Evolutionary conservation across 441 rosid genomes (phyloP), one percentile per base, ranked within the genome.

Genomic region (Rhodomyrtus psidioides): DNA sequence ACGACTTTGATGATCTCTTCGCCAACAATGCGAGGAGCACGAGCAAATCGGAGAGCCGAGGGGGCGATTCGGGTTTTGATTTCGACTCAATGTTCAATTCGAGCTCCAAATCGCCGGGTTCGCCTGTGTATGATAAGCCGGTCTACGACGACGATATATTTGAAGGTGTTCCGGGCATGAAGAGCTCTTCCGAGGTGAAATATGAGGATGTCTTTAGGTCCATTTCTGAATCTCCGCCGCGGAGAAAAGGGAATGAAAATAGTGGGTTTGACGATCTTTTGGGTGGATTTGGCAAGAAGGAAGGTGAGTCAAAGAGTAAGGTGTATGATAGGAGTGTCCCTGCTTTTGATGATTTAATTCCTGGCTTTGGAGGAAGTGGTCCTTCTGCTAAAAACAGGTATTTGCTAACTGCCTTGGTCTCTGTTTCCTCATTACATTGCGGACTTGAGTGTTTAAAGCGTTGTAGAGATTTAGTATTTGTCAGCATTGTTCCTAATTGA

Each of bases 71-170:
- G 59, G 83, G 84, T 44, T 82, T 74, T 51, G 88, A 83, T 83
- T 83, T 83, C 60, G 86, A 86, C n/a, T 83, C 88, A 12, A 53
- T 83, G 82, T 83, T 74, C 83, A 19, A 16, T 27, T 49, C 86
- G 55, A 24, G 42, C 49, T 79, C 83, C 75, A 83, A 83, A 30
- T 54, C 88, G 27, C 85, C 88, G 46, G 76, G 83, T 9, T 62
- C 88, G 27, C 85, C 88, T 30, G 76, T 70, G 2, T 86, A 74
- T 17, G 85, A 83, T 34, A 86, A 83, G 83, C 85, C 85, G 7
- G 88, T 83, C 30, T 83, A 86, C 59, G 85, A 83, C 10, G 83
- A 83, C 4, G 88, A 86, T 42, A 86, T 86, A 54, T 86, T 86
- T 23, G 88, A 86, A 57, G 58, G 85, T 24, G 44, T 82, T 56